A percentile compares a stretch with the other conserved stretches of the same genome.
Evolutionary conservation across 768 basidiomycete species (phyloP).

Genomic region (Podaxis sp.): DNA sequence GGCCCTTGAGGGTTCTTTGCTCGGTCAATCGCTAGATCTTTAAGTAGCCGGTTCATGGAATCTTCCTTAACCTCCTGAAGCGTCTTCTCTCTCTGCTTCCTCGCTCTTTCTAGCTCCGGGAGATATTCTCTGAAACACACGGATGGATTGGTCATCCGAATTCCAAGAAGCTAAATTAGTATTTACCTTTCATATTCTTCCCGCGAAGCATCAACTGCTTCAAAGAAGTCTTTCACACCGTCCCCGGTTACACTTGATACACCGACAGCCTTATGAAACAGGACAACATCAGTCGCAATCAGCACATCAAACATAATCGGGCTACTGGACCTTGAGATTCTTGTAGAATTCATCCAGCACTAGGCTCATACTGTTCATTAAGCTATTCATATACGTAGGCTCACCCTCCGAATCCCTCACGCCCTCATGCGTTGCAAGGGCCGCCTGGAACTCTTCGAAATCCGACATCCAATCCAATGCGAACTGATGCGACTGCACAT

Average conservation of each 20-base stretch:
- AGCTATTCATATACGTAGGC: conserved; percentile 95
- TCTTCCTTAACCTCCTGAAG: conserved; percentile 68
- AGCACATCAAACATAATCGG: background rate
- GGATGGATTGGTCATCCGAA: background rate
- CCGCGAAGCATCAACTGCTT: conserved; percentile 83
- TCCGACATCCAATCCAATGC: conserved; percentile 98
- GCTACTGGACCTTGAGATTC: conserved; percentile 70
- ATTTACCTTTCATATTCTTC: conserved; percentile 85
- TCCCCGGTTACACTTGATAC: conserved; percentile 96
- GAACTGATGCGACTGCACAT: conserved; percentile 85
- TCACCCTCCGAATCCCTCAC: conserved; percentile 79
- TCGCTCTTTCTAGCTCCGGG: conserved; percentile 79
- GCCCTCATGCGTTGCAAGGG: conserved; percentile 67
- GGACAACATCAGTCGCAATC: background rate
- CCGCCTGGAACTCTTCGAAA: conserved; percentile 92
- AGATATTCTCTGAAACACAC: conserved; percentile 70
- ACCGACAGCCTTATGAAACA: conserved; percentile 70
- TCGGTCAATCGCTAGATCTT: conserved; percentile 74
- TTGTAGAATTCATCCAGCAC: conserved; percentile 99
- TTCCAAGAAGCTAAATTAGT: background rate
- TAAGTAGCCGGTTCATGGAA: conserved; percentile 72
- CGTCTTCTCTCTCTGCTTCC: conserved; percentile 56
- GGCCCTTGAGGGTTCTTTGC: conserved; percentile 55
- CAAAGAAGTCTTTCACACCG: conserved; percentile 88
- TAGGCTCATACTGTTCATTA: conserved; percentile 99